Evolutionary conservation across 164 flowering plant species (phyloP), one percentile per base, ranked within the genome.

Genomic region (Dillenia turbinata): DNA sequence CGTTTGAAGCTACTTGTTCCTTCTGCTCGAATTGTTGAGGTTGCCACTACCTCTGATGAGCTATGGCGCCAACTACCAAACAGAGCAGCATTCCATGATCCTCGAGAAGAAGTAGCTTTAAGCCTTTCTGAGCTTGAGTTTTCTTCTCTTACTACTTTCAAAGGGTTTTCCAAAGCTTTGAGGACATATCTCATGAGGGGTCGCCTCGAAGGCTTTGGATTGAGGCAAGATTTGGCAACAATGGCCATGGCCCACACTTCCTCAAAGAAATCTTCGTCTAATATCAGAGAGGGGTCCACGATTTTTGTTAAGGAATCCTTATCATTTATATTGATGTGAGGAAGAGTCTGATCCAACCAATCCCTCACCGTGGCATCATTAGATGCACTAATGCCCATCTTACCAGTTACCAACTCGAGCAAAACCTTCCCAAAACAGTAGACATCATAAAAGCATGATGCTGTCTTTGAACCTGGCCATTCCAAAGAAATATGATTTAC

Each of bases 221-320:
- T 88, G 3, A 92, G 83, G 69, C 98, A 92, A 22, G 95, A 83
- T 63, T 77, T 72, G 24, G 98, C 96, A 43, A 92, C 91, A 50
- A 92, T 73, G 0, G 96, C 91, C 90, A 88, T 84, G 12, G 98
- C 93, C 98, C 98, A 92, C 14, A 90, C 98, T 65, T 90, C 98
- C 61, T 90, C 93, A 51, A 89, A 62, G 8, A 92, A 78, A 60
- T 90, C 96, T 24, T 90, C 96, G 24, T 90, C 91, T 22, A 86
- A 60, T 8, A 92, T 71, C 33, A 92, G 80, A 55, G 85, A 82
- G 2, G 92, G 88, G 59, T 90, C 96, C 47, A 92, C 71, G 47
- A 92, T 92, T 76, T 82, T 86, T 1, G 78, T 73, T 26, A 90
- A 73, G 46, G 78, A 76, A 59, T 90, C 96, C 65, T 86, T 83